phyloP scores from a whole-genome alignment of 2,329 filamentous ascomycete species.

The Sporothrix humicola region DNA sequence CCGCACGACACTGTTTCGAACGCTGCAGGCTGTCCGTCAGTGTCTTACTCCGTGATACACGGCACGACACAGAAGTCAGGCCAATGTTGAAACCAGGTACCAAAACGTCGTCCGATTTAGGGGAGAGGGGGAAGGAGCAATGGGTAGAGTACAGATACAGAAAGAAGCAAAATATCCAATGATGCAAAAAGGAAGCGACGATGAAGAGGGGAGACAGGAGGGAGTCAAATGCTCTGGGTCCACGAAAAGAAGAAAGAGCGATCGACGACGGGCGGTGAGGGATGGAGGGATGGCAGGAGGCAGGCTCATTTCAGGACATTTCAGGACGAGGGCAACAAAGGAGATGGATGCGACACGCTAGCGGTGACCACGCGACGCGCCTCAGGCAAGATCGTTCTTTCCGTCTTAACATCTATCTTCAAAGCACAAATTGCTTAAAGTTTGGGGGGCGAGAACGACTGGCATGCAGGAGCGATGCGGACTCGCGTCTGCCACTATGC shows the following conservation, averaged over 20 bases:
- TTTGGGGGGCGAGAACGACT: neutral
- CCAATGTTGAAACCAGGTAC: conserved; percentile 7
- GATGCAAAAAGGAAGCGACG: conserved; percentile 9
- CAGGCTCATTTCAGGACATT: neutral
- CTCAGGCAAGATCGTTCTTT: conserved; percentile 9
- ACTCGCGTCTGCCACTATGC: conserved; percentile 1
- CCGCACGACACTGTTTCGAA: conserved; percentile 7
- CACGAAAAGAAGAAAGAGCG: conserved; percentile 18
- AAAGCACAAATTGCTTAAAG: neutral
- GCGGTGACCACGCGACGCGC: conserved; percentile 22
- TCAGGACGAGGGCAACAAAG: neutral
- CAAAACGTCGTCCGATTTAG: conserved; percentile 19
- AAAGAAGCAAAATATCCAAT: neutral
- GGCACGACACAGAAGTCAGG: neutral
- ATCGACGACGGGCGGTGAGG: conserved; percentile 24
- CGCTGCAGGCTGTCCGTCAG: neutral
- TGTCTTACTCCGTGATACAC: conserved; percentile 13
- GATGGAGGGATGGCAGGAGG: neutral
- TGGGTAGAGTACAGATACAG: neutral
- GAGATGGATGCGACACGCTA: conserved; percentile 9
- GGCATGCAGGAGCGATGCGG: conserved; percentile 21
- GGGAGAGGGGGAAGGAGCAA: conserved; percentile 11
- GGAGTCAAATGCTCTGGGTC: neutral
- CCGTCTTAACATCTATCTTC: neutral
- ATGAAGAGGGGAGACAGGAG: neutral